Evolutionary conservation across 306 rosid species (phyloP), one percentile per base, ranked within the genome.

Genomic region (Coriaria nepalensis): DNA sequence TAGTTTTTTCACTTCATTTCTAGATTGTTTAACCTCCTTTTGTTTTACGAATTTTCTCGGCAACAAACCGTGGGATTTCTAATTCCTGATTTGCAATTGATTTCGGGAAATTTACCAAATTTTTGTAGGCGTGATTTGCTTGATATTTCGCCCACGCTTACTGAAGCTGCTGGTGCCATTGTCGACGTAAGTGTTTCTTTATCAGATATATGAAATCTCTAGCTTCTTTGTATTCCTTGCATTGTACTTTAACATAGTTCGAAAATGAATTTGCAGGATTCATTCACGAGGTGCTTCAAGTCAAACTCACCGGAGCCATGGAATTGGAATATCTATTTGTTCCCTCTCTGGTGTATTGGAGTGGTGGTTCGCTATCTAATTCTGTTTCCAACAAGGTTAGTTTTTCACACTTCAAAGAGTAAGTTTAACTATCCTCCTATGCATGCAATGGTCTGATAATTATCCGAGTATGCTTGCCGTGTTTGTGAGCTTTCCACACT

Each of bases 301-400:
- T 90, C 97, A 14, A 90, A 84, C 71, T 71, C 95, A 46, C 94
- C 94, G 11, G 97, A 90, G 74, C 94, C 92, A 7, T 90, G 95
- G 94, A 81, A 84, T 67, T 90, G 95, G 98, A 90, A 90, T 75
- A 38, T 85, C 20, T 90, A 90, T 67, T 69, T 90, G 78, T 90
- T 90, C 65, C 98, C 98, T 29, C 53, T 81, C 57, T 90, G 98
- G 98, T 90, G 98, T 82, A 73, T 13, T n/a, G 98, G 98, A 35
- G 94, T 84, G 10, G 72, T 81, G 43, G 40, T 85, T 67, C 87
- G 98, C 12, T 90, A 90, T 73, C 58, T 85, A 69, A 40, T 90
- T 68, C 53, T 84, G 50, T 85, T 84, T 61, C 98, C 98, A 12
- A 35, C 60, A 20, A 84, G 95, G 98, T 90, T 60, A 44, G 81